Percentiles rank a stretch among this genome's conserved stretches.
Evolutionary conservation across 805 yeast species (phyloP).

Genomic region (Barnettozyma sucrosica): DNA sequence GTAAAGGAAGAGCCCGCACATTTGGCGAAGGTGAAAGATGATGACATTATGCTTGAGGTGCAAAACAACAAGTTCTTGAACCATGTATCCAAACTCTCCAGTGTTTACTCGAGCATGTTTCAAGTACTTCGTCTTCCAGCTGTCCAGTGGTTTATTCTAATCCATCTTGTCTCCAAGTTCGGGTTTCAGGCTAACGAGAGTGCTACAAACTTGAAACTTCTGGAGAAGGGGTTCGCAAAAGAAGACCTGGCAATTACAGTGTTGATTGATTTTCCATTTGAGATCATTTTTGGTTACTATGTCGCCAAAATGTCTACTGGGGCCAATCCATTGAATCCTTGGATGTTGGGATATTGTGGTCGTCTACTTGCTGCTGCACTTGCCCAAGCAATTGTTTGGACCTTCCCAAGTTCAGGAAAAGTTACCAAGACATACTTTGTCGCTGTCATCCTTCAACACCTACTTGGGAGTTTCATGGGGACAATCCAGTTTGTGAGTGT

Average conservation of each 20-base stretch:
- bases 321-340: slow-evolving; percentile 68
- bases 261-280: slow-evolving; percentile 92
- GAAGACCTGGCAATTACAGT: slow-evolving; percentile 94
- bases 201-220: slow-evolving; percentile 84
- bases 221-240: slow-evolving; percentile 87
- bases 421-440: slow-evolving; percentile 53
- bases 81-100: slow-evolving; percentile 25
- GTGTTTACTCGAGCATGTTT: slow-evolving; percentile 60
- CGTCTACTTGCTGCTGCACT: slow-evolving; percentile 67
- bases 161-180: slow-evolving; percentile 76
- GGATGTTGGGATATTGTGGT: slow-evolving; percentile 86
- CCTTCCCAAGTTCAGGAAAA: slow-evolving; percentile 54
- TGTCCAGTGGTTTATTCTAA: slow-evolving; percentile 65
- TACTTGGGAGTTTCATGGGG: slow-evolving; percentile 84
- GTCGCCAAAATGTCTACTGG: slow-evolving; percentile 95
- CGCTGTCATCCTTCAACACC: slow-evolving; percentile 75
- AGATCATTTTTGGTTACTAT: slow-evolving; percentile 89
- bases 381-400: slow-evolving; percentile 67
- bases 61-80: slow-evolving; percentile 18
- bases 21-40: slow-evolving; percentile 20
- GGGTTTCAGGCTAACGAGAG: slow-evolving; percentile 97
- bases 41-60: slow-evolving; percentile 4
- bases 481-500: slow-evolving; percentile 94
- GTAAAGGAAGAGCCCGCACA: slow-evolving; percentile 70
- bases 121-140: slow-evolving; percentile 63